These are phyloP conservation scores for Aspergillus sclerotialis DNA, from an alignment of 2,329 filamentous ascomycete species.

Conservation along the genomic window DNA sequence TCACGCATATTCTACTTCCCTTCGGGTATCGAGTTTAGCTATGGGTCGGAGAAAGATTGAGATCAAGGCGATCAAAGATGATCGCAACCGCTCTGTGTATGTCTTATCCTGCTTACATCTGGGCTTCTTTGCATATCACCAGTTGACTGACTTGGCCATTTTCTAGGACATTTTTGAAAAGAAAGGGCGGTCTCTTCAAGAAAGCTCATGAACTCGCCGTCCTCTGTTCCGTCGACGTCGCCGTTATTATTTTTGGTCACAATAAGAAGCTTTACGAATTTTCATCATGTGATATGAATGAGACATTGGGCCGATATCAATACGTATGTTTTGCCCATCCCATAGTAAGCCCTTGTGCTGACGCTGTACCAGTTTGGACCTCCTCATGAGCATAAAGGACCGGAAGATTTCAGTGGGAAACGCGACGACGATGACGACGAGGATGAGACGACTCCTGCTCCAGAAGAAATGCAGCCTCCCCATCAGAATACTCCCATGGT, in stretches of 20 bases:
- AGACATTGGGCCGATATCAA: conserved; percentile 80
- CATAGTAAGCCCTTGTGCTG: conserved; percentile 4
- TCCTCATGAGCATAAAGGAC: conserved; percentile 93
- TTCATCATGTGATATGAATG: conserved; percentile 86
- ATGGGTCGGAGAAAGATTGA: conserved; percentile 99
- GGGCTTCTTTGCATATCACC: neutral
- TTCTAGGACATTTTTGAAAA: conserved; percentile 86
- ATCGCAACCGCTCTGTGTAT: conserved; percentile 95
- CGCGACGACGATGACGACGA: conserved; percentile 71
- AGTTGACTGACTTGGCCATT: conserved; percentile 4
- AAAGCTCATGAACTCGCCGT: conserved; percentile 98
- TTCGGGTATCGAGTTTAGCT: conserved; percentile 1
- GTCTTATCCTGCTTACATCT: conserved; percentile 32
- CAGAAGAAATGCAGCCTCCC: conserved; percentile 53
- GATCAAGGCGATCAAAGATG: conserved; percentile 99
- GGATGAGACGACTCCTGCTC: conserved; percentile 65
- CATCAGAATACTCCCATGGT: conserved; percentile 52
- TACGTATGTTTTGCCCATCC: conserved; percentile 58
- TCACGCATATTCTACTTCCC: neutral
- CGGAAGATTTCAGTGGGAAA: conserved; percentile 80
- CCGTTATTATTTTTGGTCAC: conserved; percentile 95
- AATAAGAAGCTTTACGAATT: conserved; percentile 99
- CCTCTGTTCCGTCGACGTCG: conserved; percentile 95
- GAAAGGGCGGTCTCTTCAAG: conserved; percentile 98
- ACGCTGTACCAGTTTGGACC: conserved; percentile 66